Base-by-base conservation (phyloP, 2,329 filamentous ascomycete species). In the Colletotrichum nymphaeae region DNA sequence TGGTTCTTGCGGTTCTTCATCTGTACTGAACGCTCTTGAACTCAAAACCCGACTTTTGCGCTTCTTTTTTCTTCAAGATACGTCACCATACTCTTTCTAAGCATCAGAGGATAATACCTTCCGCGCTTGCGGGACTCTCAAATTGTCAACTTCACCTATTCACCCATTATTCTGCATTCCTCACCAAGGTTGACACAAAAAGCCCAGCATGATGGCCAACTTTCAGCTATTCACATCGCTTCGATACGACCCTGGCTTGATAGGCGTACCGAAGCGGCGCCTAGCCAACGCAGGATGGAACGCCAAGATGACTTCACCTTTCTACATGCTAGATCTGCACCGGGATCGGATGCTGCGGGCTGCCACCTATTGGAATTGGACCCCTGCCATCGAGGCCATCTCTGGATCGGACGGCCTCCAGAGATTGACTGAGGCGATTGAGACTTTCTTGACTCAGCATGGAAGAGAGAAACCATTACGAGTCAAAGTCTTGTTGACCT, bases 291-390 rank as follows among this genome's bases (percentile, higher is more conserved):
- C 85, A 53, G 88, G 86, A 22, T 92, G 87, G 84, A 91, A 91
- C 78, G 86, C 84, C 76, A 75, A 78, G 30, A 82, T 85, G 30
- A 79, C 84, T 7, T 93, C 91, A 9, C 89, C 92, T 0, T 92
- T 94, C 77, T 97, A 97, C 81, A 94, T 97, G 88, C 88, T 97
- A 19, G 87, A 91, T 71, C 92, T 92, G 76, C 95, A 98, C 81
- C 90, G 91, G 58, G 93, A 95, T 80, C 92, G 95, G 66, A 89
- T 98, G 80, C 86, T 95, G n/a, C 88, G 85, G 69, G 91, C 90
- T 16, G 90, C 90, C 5, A 80, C 78, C 5, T 80, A 92, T 76
- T 93, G 89, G 84, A 78, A 82, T 6, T 93, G 90, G 90, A 76
- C 82, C 1, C 73, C 78, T 4, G 90, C 87, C 0, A 76, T 88